These are phyloP conservation scores for Rubia tinctorum DNA, from an alignment of 305 asterid genomes.

Conservation along the genomic window DNA sequence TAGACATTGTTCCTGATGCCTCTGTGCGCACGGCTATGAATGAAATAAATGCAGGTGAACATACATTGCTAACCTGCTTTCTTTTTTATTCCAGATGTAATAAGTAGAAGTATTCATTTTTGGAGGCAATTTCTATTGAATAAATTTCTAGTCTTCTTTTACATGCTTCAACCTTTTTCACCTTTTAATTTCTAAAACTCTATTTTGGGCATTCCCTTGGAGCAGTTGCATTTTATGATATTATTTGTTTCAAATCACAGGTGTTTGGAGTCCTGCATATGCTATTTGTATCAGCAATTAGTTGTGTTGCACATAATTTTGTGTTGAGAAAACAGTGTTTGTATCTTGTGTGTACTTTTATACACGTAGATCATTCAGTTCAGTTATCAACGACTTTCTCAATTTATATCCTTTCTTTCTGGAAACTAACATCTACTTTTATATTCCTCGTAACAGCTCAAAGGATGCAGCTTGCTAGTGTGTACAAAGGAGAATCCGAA, in stretches of 20 bases:
- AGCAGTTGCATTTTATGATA: background rate
- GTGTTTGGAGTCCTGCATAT: background rate
- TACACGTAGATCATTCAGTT: background rate
- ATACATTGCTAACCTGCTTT: conserved; percentile 3
- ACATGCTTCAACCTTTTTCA: background rate
- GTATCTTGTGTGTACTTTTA: background rate
- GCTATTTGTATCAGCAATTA: background rate
- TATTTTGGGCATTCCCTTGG: background rate
- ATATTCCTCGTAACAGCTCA: conserved; percentile 51
- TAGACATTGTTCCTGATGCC: conserved; percentile 90
- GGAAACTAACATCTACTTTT: conserved; percentile 3
- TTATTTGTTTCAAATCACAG: background rate
- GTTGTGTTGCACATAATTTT: background rate
- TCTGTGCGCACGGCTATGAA: conserved; percentile 93
- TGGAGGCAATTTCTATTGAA: background rate
- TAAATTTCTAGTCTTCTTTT: background rate
- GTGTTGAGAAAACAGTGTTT: background rate
- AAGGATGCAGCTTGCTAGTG: conserved; percentile 98
- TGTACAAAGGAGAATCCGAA: conserved; percentile 96
- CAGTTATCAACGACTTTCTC: background rate
- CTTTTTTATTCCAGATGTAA: background rate
- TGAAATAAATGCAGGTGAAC: conserved; percentile 91
- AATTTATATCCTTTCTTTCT: background rate
- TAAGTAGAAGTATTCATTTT: background rate
- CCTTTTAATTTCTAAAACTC: background rate